phyloP scores from a whole-genome alignment of 148 eudicot genomes.

The Fagopyrum esculentum region DNA sequence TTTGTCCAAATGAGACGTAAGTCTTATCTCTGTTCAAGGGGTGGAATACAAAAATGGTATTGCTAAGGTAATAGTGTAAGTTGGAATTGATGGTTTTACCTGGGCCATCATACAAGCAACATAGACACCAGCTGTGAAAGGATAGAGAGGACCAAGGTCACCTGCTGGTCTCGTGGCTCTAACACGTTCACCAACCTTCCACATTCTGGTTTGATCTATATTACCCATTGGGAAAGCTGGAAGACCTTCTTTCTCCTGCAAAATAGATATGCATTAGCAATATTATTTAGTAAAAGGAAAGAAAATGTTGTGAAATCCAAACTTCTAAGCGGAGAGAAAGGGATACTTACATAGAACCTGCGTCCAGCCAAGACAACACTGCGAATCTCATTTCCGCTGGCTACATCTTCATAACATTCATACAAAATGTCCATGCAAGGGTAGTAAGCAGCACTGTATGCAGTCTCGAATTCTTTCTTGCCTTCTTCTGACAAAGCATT shows the following conservation, averaged over 20 bases:
- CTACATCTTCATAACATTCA: slow-evolving; percentile 98
- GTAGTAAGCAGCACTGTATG: slow-evolving; percentile 92
- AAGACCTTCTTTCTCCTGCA: slow-evolving; percentile 92
- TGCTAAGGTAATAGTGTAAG: too few relatives aligned
- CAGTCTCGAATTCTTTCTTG: slow-evolving; percentile 76
- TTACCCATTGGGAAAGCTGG: slow-evolving; percentile 99
- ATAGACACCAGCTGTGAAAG: slow-evolving; percentile 93
- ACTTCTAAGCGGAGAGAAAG: background rate
- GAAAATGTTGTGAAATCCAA: background rate
- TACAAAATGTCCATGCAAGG: slow-evolving; percentile 96
- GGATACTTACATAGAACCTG: slow-evolving; percentile 66
- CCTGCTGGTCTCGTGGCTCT: slow-evolving; percentile 70
- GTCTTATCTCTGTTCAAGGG: too few relatives aligned
- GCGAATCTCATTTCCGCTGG: slow-evolving; percentile 81
- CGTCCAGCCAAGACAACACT: slow-evolving; percentile 99
- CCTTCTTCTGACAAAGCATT: slow-evolving; percentile 73
- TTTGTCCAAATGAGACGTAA: too few relatives aligned
- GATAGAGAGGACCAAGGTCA: slow-evolving; percentile 86
- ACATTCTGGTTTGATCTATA: slow-evolving; percentile 93
- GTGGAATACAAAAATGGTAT: too few relatives aligned
- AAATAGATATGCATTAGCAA: background rate
- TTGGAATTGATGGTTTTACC: slow-evolving; percentile 27
- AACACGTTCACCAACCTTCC: slow-evolving; percentile 94
- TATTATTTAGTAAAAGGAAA: background rate
- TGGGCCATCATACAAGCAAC: slow-evolving; percentile 99